Evolutionary conservation across 371 early-diverging fungal species (phyloP), one percentile per base, ranked within the genome.

Genomic region (Capillidium rhysosporum): DNA sequence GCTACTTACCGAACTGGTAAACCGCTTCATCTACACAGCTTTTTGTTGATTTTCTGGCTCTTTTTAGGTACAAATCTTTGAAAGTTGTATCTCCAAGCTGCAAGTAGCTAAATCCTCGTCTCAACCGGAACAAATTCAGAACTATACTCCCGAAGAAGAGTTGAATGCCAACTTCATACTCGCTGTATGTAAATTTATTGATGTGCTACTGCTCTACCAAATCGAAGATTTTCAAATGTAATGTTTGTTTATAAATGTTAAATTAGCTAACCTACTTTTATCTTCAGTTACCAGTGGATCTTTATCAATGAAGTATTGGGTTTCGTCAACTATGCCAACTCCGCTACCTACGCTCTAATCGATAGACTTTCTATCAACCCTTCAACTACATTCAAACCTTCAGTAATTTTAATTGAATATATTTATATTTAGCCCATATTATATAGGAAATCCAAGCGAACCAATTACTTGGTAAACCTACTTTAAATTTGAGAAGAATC

Each of bases 171-270:
- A 76, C 49, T 65, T 86, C 23, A 77, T 87, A 26, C 61, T 90
- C 53, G 77, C 87, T 1, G 85, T 82, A 0, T 89, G 89, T 66
- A 91, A 91, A 65, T 84, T 89, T 59, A 57, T 93, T 31, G 94
- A 93, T 57, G 59, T 87, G 41, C 51, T 89, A 49, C 72, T 88
- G 61, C 67, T 81, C 1, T 70, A 89, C 3, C 84, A 80, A 52
- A 69, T 80, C 24, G 84, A 84, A 40, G 80, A 82, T 7, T 92
- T 90, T 55, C 81, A 87, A 62, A 76, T 89, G 84, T 84, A 75
- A 64, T 71, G 14, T 43, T 29, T 23, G 16, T 4, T 40, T 56
- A 43, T 34, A 34, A 24, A 28, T 34, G 2, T 21, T n/a, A n/a
- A n/a, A n/a, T n/a, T n/a, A n/a, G n/a, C n/a, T n/a, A n/a, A 44